Evolutionary conservation across 768 basidiomycete genomes (phyloP).

Genomic region (Cubamyces lactineus): DNA sequence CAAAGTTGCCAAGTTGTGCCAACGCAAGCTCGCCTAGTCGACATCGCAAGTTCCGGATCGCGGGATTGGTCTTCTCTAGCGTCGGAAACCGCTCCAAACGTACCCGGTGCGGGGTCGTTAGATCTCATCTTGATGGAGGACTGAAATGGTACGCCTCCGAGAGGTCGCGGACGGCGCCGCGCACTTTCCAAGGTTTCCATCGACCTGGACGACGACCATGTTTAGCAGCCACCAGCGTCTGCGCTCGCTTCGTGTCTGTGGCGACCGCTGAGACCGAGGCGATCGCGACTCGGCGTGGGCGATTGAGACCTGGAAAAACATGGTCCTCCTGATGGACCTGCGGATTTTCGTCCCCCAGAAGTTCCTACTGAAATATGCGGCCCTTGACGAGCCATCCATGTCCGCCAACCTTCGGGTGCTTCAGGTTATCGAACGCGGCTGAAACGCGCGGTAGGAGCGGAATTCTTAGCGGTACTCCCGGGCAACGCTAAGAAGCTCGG

Average conservation of each 20-base stretch:
- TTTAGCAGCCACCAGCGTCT: constrained; percentile 4
- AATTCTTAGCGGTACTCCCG: background rate
- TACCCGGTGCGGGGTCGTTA: constrained; percentile 1
- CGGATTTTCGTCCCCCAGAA: constrained; percentile 4
- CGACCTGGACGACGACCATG: background rate
- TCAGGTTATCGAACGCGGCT: background rate
- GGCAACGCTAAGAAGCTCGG: constrained; percentile 3
- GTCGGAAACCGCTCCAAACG: background rate
- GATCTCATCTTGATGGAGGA: constrained; percentile 11
- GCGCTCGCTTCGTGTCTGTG: constrained; percentile 6
- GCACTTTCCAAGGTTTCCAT: constrained; percentile 3
- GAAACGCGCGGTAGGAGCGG: background rate
- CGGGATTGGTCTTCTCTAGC: background rate
- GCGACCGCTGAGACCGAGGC: constrained; percentile 9
- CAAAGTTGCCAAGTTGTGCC: too few relatives aligned
- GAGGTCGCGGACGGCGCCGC: constrained; percentile 5
- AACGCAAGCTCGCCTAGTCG: background rate
- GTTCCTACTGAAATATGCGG: background rate
- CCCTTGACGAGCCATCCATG: background rate
- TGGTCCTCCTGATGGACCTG: constrained; percentile 12
- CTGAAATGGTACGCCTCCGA: constrained; percentile 14
- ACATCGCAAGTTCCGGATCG: background rate
- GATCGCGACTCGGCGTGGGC: background rate
- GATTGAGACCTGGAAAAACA: background rate
- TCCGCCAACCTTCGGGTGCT: constrained; percentile 1